Evolutionary conservation across 306 rosid genomes (phyloP), one percentile per base, ranked within the genome.

Genomic region (Cucurbita pepo): DNA sequence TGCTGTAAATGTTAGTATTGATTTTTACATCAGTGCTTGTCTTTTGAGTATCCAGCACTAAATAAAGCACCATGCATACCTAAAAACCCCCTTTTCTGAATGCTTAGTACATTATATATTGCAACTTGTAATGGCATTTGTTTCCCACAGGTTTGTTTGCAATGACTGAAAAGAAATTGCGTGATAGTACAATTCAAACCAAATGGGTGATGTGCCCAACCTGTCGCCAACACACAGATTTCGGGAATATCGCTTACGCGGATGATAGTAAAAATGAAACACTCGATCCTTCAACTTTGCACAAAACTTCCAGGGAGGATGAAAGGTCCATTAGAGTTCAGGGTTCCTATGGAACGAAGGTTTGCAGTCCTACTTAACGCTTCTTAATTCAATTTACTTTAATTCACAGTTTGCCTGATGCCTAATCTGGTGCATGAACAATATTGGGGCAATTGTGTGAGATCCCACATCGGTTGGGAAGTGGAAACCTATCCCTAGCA

Each of bases 341-440:
- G 78, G 98, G 98, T 69, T 94, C 97, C 40, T 90, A 94, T 75
- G 97, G 97, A 82, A 89, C 98, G 5, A 94, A 94, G 98, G 97
- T 94, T 66, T 63, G 77, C 22, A 25, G 56, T 40, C 57, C 74
- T 36, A 51, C 6, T 52, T 16, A 47, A 25, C 6, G 9, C 25
- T 30, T 30, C 34, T 30, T 30, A 2, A 30, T 30, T 30, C 34
- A 30, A 30, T 30, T 30, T 30, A 30, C 34, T 30, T 30, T 30
- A 3, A 2, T 30, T 30, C 47, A 70, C 51, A 51, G 25, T 37
- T 8, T 30, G 5, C 44, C 4, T 0, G 30, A 16, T 15, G 51
- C 41, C 19, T 8, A 50, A 25, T 48, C 4, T 5, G 2, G 55
- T 69, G 51, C 70, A 40, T 63, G 0, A 25, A 25, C 30, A 25